Conservation (phyloP, 208 protist genomes). For the Leishmania braziliensis region DNA sequence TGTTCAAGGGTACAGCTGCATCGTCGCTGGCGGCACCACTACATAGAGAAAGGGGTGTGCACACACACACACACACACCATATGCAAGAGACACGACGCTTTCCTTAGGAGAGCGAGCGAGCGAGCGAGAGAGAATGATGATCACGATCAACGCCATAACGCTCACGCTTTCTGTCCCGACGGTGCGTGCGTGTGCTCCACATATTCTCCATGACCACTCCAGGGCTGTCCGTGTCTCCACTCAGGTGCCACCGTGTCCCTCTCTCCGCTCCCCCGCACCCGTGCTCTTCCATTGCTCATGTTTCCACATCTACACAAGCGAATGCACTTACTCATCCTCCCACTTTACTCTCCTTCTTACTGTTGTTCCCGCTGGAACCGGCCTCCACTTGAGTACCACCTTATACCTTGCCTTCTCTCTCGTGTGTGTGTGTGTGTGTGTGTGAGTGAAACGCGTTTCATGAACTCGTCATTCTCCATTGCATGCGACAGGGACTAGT, state of each 20-base stretch:
- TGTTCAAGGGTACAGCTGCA: neutral
- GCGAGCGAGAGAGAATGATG: neutral
- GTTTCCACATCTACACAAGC: neutral
- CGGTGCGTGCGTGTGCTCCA: neutral
- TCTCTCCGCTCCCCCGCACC: neutral
- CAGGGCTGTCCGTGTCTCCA: neutral
- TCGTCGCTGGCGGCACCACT: neutral
- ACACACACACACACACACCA: conserved; percentile 1
- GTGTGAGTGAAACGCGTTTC: neutral
- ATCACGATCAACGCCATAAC: neutral
- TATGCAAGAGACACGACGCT: neutral
- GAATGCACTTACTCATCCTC: neutral
- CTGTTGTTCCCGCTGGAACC: neutral
- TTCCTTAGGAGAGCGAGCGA: neutral
- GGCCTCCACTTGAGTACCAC: neutral
- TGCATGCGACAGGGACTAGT: conserved; percentile 5
- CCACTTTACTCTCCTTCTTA: neutral
- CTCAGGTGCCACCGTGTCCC: neutral
- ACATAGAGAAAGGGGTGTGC: neutral
- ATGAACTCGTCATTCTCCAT: neutral
- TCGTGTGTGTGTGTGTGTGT: neutral
- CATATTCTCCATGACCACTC: neutral
- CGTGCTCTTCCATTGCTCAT: neutral
- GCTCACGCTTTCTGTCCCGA: neutral
- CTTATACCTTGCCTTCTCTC: neutral